These are phyloP conservation scores for Lyophyllum shimeji DNA, from an alignment of 768 basidiomycete species.

Conservation along the genomic window DNA sequence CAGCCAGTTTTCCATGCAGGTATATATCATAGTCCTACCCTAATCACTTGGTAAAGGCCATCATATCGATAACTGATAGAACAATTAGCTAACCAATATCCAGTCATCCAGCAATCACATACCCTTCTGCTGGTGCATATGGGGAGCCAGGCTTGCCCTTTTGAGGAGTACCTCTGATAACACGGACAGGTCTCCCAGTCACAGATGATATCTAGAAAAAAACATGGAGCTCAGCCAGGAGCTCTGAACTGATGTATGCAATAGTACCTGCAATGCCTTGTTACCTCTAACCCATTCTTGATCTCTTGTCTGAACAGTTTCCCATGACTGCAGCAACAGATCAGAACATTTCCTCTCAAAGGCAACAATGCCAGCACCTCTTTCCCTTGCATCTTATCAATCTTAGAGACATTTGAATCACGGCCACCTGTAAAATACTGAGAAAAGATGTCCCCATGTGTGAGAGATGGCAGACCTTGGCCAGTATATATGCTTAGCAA, in stretches of 20 bases:
- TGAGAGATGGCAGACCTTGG: slow-evolving; percentile 12
- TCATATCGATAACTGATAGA: slow-evolving; percentile 23
- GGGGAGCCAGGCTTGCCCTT: not conserved
- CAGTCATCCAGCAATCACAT: not conserved
- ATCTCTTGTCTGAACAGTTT: slow-evolving; percentile 32
- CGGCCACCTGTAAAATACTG: slow-evolving; percentile 16
- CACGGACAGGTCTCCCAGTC: slow-evolving; percentile 33
- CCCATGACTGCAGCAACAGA: slow-evolving; percentile 20
- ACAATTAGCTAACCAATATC: not conserved
- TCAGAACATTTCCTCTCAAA: not conserved
- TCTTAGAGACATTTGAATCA: slow-evolving; percentile 2
- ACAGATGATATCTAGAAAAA: slow-evolving; percentile 25
- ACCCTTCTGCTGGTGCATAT: slow-evolving; percentile 26
- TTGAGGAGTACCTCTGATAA: slow-evolving; percentile 30
- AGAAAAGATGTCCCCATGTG: not conserved
- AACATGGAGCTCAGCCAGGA: not conserved
- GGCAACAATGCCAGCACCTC: slow-evolving; percentile 2
- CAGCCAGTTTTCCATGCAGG: not conserved
- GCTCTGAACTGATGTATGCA: not conserved
- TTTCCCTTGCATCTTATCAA: slow-evolving; percentile 16
- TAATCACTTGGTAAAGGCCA: slow-evolving; percentile 22
- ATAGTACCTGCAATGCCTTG: slow-evolving; percentile 16
- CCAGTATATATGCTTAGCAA: slow-evolving; percentile 20
- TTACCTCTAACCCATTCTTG: slow-evolving; percentile 24
- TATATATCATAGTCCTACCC: slow-evolving; percentile 2